A percentile compares a stretch with the other conserved stretches of the same genome.
Conservation (phyloP, 75 land plant genomes). For the Larix kaempferi region DNA sequence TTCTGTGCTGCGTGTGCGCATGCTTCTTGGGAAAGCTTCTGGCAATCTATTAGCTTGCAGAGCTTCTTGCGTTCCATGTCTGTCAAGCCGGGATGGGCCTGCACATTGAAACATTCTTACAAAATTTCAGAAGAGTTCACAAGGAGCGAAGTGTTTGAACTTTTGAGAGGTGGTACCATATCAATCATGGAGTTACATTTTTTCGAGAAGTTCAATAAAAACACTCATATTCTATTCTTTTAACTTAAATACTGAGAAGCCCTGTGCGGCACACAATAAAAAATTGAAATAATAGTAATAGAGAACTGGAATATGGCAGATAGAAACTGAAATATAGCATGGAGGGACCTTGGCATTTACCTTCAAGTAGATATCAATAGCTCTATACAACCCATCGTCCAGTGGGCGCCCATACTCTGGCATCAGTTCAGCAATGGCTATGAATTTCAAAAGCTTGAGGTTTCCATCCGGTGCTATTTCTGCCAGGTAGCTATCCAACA, state of each 20-base stretch:
- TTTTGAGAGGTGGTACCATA: too few relatives aligned
- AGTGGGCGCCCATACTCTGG: constrained; percentile 79
- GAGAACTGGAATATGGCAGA: constrained; percentile 41
- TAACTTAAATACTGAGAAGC: constrained; percentile 31
- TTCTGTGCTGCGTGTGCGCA: constrained; percentile 97
- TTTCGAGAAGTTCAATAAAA: constrained; percentile 47
- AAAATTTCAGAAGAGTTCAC: too few relatives aligned
- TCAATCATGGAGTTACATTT: too few relatives aligned
- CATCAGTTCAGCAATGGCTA: constrained; percentile 70
- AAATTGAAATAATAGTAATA: constrained; percentile 40
- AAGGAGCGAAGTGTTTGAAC: constrained; percentile 43
- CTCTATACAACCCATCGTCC: constrained; percentile 87
- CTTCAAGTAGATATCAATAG: constrained; percentile 94
- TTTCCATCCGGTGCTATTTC: constrained; percentile 83
- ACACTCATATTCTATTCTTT: constrained; percentile 54
- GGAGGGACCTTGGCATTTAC: constrained; percentile 46
- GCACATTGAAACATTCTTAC: too few relatives aligned
- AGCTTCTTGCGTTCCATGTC: constrained; percentile 79
- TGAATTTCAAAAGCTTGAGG: constrained; percentile 66
- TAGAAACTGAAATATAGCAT: constrained; percentile 54
- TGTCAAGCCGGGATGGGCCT: constrained; percentile 78
- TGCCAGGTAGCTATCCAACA: constrained; percentile 77
- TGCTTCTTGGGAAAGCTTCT: constrained; percentile 90
- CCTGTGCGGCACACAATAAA: constrained; percentile 46
- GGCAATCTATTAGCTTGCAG: constrained; percentile 87